Conservation (phyloP, 495 filamentous ascomycete species). For the Aspergillus conjunctus region DNA sequence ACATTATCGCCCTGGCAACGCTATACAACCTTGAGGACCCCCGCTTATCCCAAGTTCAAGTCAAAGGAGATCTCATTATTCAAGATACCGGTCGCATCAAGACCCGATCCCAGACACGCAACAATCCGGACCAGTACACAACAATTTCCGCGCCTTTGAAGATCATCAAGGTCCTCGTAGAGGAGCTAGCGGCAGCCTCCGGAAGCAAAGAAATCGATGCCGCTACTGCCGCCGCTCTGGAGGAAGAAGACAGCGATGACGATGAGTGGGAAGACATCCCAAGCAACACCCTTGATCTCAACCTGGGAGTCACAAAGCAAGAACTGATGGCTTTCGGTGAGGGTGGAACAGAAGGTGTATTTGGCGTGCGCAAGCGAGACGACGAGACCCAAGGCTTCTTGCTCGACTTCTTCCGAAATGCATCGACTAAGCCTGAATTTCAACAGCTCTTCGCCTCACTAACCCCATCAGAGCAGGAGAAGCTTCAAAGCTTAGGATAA, state of each 20-base stretch:
- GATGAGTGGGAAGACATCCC: constrained; percentile 94
- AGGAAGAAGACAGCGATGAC: constrained; percentile 61
- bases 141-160: constrained; percentile 84
- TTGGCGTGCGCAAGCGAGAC: constrained; percentile 67
- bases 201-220: constrained; percentile 59
- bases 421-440: constrained; percentile 72
- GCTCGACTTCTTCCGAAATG: constrained; percentile 75
- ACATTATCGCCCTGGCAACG: constrained; percentile 89
- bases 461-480: constrained; percentile 72
- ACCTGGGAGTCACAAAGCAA: constrained; percentile 61
- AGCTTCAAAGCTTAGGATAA: constrained; percentile 54
- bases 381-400: constrained; percentile 90
- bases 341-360: constrained; percentile 54
- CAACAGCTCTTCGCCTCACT: constrained; percentile 69
- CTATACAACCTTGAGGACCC: constrained; percentile 85
- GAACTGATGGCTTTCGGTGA: constrained; percentile 80
- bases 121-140: constrained; percentile 88
- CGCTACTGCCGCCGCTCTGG: constrained; percentile 53
- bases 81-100: constrained; percentile 81
- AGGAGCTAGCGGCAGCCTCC: constrained; percentile 71
- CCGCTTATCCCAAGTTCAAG: constrained; percentile 73
- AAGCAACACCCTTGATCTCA: constrained; percentile 67
- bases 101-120: constrained; percentile 84
- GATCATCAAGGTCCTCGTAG: constrained; percentile 92
- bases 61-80: constrained; percentile 90